Base-by-base conservation (phyloP, 2,329 filamentous ascomycete species). In the Fusarium kyushuense region DNA sequence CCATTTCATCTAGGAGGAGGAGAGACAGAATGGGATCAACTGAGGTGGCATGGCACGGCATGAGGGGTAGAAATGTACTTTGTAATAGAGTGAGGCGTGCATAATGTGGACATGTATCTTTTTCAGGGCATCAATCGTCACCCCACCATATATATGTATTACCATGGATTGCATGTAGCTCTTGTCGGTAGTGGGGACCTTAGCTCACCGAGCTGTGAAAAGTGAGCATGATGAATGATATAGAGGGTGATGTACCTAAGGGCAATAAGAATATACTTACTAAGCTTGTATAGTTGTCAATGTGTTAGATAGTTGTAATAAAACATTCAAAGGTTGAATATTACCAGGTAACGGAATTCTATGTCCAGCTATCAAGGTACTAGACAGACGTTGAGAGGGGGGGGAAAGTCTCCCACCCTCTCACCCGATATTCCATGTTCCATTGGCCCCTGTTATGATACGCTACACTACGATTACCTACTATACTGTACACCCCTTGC, bases 41-140 rank as follows among this genome's bases (percentile, higher is more conserved):
- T 63, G 63, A 67, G 65, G 58, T 67, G 63, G 49, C 63, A 56
- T 42, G 46, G 43, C 17, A 36, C 11, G 35, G 38, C 38, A 63
- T 63, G 54, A 67, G 65, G 65, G 65, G 65, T 23, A 67, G 64
- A 56, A 65, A 42, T 42, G 30, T 61, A 67, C 64, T 29, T 67
- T 46, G 2, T 6, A 17, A 48, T 54, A 23, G 38, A 38, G 41
- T 23, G 33, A 43, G 45, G 42, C 29, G 23, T 25, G 30, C 46
- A 49, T 52, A 54, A 27, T 42, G 19, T 10, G 36, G 40, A 14
- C 23, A 65, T n/a, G 65, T 67, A 69, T 58, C 60, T 61, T 52
- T 49, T 68, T 48, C 54, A 40, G 54, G 21, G 36, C 55, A 69
- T 69, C 65, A 68, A 25, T 30, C 45, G 65, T 69, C 65, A 68